Base-by-base conservation (phyloP, 176 grass and related monocot species). In the Oryza punctata region DNA sequence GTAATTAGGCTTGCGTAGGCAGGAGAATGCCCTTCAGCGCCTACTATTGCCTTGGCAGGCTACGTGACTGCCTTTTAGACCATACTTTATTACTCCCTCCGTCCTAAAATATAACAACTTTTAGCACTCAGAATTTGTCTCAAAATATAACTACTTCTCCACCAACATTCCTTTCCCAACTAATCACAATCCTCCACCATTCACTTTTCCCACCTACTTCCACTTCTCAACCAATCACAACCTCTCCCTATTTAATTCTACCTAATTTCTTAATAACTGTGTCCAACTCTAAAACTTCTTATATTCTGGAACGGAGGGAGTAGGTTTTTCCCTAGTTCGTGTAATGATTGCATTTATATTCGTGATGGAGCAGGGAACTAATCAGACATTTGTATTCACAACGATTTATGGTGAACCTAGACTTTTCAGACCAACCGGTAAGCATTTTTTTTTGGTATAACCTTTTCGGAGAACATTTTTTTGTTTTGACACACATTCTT, bases 371-470 rank as follows among this genome's bases (percentile, higher is more conserved):
- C 80, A 97, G 95, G 95, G 95, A 23, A 94, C 86, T 67, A 88
- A 88, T 63, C 90, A 97, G 82, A 91, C 92, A 32, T 97, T 97
- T 91, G 88, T 94, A 61, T 97, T 94, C 72, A 97, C 86, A 30
- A 97, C 92, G 14, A 77, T 88, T 81, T 78, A 94, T 86, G 95
- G 88, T 16, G 78, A 86, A 74, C 92, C 95, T 40, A 94, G 78
- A 70, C 75, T 94, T 68, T 97, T 97, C 54, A 94, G 90, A 89
- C 89, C 87, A 86, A 94, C 90, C 7, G 92, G 92, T 97, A 85
- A 81, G 63, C 18, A 85, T 35, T 28, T 50, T 35, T 26, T 85
- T 57, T 19, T n/a, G 8, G 1, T 1, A 29, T 63, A 30, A 41
- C 23, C 4, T 15, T 57, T 15, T 28, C 10, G 61, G 40, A 41